Conservation (phyloP, 129 eudicot species). For the Cynara cardunculus region DNA sequence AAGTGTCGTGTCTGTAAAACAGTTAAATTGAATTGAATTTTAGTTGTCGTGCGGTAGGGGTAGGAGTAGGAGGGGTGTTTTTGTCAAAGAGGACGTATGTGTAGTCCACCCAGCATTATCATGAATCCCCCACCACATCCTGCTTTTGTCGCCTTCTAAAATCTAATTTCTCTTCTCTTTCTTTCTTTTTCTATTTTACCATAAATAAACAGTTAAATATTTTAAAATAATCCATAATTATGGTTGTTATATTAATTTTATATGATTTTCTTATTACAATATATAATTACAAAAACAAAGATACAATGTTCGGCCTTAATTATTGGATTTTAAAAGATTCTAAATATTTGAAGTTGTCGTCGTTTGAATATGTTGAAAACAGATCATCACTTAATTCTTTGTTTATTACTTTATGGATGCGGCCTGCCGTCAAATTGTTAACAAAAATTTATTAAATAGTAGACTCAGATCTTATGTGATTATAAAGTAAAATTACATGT, state of each 20-base stretch:
- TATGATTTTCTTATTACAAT: not conserved
- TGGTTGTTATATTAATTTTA: not conserved
- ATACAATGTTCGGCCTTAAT: not conserved
- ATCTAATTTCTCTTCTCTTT: not conserved
- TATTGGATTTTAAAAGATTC: not conserved
- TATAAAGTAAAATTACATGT: too few species aligned
- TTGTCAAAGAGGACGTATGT: constrained; percentile 10
- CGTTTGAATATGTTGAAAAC: not conserved
- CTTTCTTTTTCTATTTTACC: not conserved
- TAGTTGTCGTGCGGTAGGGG: too few species aligned
- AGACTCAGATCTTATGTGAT: too few species aligned
- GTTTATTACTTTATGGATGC: not conserved
- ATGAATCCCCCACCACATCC: constrained; percentile 34
- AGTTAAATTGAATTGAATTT: too few species aligned
- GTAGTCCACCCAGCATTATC: constrained; percentile 33
- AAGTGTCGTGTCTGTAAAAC: too few species aligned
- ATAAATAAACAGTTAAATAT: not conserved
- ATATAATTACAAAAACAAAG: not conserved
- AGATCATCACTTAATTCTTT: not conserved
- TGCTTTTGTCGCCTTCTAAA: constrained; percentile 36
- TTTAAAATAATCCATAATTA: not conserved
- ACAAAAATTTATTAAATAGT: too few species aligned
- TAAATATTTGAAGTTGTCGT: not conserved
- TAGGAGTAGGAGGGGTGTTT: not conserved
- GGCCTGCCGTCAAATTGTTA: not conserved